Conservation (phyloP, 2,329 filamentous ascomycete genomes). For the Chrysosphaeria jannelii region DNA sequence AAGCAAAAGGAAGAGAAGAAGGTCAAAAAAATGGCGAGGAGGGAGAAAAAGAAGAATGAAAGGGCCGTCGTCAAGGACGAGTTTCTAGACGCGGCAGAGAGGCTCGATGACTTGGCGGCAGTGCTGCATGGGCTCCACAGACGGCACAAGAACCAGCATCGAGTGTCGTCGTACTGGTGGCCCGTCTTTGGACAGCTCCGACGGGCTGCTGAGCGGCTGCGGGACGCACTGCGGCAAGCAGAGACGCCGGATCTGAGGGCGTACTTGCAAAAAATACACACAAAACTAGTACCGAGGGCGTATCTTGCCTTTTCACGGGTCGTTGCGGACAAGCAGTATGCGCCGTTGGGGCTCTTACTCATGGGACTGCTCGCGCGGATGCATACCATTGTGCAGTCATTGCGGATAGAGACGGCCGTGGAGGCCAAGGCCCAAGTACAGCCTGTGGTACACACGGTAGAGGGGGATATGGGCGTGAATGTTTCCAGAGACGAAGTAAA, state of each 20-base stretch:
- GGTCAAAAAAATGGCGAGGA: neutral
- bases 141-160: constrained; percentile 81
- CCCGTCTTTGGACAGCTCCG: constrained; percentile 38
- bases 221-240: constrained; percentile 9
- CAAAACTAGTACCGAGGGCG: constrained; percentile 12
- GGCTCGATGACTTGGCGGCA: constrained; percentile 13
- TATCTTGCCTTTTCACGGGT: constrained; percentile 35
- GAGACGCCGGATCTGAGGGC: constrained; percentile 8
- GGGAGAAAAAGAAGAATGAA: neutral
- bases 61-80: no score
- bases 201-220: constrained; percentile 27
- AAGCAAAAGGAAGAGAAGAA: neutral
- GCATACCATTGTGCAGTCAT: no score
- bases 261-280: no score
- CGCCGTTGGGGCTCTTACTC: constrained; percentile 38
- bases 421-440: constrained; percentile 1
- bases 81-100: no score
- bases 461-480: neutral
- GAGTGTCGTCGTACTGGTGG: constrained; percentile 47
- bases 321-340: constrained; percentile 41
- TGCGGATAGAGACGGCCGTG: constrained; percentile 7
- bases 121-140: constrained; percentile 46
- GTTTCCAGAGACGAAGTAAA: no score
- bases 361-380: constrained; percentile 31
- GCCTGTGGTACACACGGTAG: neutral